Evolutionary conservation across 306 rosid species (phyloP).

Genomic region (Corylus avellana): DNA sequence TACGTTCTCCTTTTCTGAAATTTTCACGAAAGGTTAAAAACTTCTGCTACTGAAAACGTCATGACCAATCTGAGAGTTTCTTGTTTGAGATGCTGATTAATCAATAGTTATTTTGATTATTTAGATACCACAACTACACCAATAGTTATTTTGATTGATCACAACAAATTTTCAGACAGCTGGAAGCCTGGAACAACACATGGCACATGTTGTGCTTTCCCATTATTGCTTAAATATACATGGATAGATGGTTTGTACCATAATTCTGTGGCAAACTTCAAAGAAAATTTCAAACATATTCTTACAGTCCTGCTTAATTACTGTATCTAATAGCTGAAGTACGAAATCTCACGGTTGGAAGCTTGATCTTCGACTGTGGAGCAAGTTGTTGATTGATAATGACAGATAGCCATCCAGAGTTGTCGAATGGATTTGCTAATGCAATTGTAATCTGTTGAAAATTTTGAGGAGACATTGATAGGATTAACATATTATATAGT

Average conservation of each 20-base stretch:
- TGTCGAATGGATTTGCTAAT: conserved; percentile 21
- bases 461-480: neutral
- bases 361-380: conserved; percentile 18
- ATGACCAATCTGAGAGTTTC: neutral
- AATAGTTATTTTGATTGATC: neutral
- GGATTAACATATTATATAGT: neutral
- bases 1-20: neutral
- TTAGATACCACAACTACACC: neutral
- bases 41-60: neutral
- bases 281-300: conserved; percentile 17
- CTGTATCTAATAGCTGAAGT: neutral
- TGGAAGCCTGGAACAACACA: conserved; percentile 9
- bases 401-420: conserved; percentile 5
- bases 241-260: conserved; percentile 14
- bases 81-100: neutral
- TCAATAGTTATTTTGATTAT: neutral
- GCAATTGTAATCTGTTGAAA: conserved; percentile 47
- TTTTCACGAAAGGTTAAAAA: neutral
- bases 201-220: conserved; percentile 8
- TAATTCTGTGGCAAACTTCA: conserved; percentile 13
- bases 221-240: conserved; percentile 32
- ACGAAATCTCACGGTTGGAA: conserved; percentile 22
- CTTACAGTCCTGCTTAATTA: conserved; percentile 12
- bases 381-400: conserved; percentile 19
- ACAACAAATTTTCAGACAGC: conserved; percentile 15